Conservation (phyloP, 208 protist species). For the Naegleria fowleri region DNA sequence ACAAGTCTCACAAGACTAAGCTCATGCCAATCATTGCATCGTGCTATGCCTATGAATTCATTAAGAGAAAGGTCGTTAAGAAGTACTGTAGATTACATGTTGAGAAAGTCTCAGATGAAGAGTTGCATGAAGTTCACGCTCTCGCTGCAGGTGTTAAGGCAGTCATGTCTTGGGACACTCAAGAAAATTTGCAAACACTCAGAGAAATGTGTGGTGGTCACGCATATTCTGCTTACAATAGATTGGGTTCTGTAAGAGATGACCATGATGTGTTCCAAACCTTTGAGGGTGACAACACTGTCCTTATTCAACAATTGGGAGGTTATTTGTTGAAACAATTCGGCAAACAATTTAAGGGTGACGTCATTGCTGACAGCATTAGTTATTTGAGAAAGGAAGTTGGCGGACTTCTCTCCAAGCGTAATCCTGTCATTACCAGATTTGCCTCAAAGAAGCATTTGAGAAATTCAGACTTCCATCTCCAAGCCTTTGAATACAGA, state of each 20-base stretch:
- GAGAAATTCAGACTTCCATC: background rate
- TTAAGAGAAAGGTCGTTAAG: background rate
- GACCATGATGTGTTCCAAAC: slow-evolving; percentile 24
- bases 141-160: background rate
- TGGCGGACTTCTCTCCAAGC: background rate
- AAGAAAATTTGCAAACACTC: background rate
- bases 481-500: slow-evolving; percentile 10
- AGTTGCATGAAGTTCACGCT: background rate
- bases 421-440: slow-evolving; percentile 8
- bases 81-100: background rate
- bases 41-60: slow-evolving; percentile 18
- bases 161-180: background rate
- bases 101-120: background rate
- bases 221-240: slow-evolving; percentile 28
- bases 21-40: background rate
- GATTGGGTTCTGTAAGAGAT: background rate
- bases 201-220: slow-evolving; percentile 29
- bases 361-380: background rate
- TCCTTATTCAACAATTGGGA: slow-evolving; percentile 43
- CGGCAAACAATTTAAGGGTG: background rate
- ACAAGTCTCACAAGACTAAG: background rate
- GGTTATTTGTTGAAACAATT: slow-evolving; percentile 19
- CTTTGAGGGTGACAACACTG: slow-evolving; percentile 46
- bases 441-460: slow-evolving; percentile 18
- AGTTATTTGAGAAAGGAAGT: background rate